Base-by-base conservation (phyloP, 192 early-diverging fungal species). In the Backusella macrospora region DNA sequence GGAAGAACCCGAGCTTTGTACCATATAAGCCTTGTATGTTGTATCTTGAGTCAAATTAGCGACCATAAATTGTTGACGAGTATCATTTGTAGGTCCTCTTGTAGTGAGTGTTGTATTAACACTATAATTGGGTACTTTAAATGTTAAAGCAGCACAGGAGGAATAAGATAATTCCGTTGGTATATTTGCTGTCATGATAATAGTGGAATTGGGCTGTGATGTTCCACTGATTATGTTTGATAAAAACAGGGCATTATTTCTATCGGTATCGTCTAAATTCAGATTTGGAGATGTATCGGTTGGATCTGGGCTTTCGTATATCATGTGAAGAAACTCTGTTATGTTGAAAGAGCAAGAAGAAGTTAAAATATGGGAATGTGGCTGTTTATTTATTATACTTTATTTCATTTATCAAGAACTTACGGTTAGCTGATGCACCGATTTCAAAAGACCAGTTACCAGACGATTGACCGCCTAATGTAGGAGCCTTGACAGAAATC, bases 11-110 rank as follows among this genome's bases (percentile, higher is more conserved):
- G 40, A 37, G 14, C 39, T 71, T 43, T 77, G 75, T 15, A 83
- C 49, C 59, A 85, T 77, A 23, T 81, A 86, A 23, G 80, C 86
- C 0, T 68, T 78, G 65, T 87, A 89, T 1, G 45, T 44, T 23
- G 82, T 81, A 37, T 73, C 79, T 42, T 76, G 62, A 18, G 73
- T 77, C 69, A 86, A 47, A 68, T 77, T 76, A 0, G 73, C 67
- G 10, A 82, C 80, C 46, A 68, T 79, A 29, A 78, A 62, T 37
- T 80, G 87, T 46, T 81, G 70, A 42, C 77, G 79, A 16, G 75
- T 65, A 14, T 73, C 70, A 7, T 73, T 72, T 39, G 70, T 47
- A 16, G 78, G 81, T 34, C 81, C 82, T 26, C 84, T 73, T 29
- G 74, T 40, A 39, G 83, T 81, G 29, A 62, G 49, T 8, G 78